phyloP scores from a whole-genome alignment of 768 basidiomycete genomes.

The Lactarius sanguifluus region DNA sequence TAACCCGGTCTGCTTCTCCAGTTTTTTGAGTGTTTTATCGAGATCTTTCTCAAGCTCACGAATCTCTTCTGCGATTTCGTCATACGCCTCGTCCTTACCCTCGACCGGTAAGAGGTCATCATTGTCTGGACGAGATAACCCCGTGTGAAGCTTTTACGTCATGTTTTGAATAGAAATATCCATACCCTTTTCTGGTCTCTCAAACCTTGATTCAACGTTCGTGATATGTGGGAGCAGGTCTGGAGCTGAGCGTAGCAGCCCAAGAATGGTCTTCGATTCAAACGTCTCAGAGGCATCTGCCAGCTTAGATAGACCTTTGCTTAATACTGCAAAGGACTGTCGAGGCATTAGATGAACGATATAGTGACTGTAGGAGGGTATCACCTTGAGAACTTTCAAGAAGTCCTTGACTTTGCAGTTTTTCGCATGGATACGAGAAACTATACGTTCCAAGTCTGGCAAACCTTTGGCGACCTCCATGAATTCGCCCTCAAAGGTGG shows the following conservation, averaged over 20 bases:
- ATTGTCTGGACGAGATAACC: constrained; percentile 41
- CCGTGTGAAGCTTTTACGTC: not conserved
- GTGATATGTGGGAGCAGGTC: constrained; percentile 71
- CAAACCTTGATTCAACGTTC: constrained; percentile 72
- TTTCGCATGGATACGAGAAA: constrained; percentile 93
- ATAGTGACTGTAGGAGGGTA: not conserved
- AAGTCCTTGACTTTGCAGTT: constrained; percentile 88
- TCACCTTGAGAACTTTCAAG: constrained; percentile 73
- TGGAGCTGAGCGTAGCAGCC: constrained; percentile 77
- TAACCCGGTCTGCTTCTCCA: constrained; percentile 70
- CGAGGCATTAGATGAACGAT: not conserved
- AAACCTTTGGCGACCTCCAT: constrained; percentile 72
- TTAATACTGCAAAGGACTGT: constrained; percentile 76
- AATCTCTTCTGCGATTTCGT: constrained; percentile 73
- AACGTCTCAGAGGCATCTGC: constrained; percentile 69
- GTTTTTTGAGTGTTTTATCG: constrained; percentile 61
- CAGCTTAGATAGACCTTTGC: constrained; percentile 61
- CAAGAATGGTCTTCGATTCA: constrained; percentile 70
- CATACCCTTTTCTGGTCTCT: constrained; percentile 60
- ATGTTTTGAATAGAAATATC: not conserved
- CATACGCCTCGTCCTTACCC: constrained; percentile 88
- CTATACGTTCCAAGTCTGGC: constrained; percentile 90
- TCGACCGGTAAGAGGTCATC: constrained; percentile 75
- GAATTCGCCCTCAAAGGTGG: constrained; percentile 75
- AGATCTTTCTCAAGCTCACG: constrained; percentile 66